These are phyloP conservation scores for Mortierella sp. DNA, from an alignment of 371 early-diverging fungal genomes.

Conservation along the genomic window DNA sequence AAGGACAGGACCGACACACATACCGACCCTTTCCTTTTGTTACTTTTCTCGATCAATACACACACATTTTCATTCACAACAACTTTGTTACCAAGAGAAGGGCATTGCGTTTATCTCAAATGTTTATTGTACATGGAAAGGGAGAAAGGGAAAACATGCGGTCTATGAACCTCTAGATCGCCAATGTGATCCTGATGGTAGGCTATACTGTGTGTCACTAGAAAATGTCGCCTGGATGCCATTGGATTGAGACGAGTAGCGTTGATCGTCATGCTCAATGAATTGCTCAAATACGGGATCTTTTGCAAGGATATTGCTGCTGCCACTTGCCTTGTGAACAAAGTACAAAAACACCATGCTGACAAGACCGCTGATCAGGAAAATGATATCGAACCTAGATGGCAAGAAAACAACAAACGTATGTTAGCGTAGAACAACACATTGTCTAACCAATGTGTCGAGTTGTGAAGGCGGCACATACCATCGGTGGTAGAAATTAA, in stretches of 20 bases:
- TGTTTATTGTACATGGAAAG: not conserved
- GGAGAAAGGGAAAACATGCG: not conserved
- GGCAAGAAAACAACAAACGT: not conserved
- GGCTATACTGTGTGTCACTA: slow-evolving; percentile 25
- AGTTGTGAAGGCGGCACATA: not conserved
- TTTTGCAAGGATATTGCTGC: slow-evolving; percentile 57
- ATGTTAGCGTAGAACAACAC: not conserved
- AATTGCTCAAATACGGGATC: slow-evolving; percentile 48
- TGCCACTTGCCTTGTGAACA: slow-evolving; percentile 74
- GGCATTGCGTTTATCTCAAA: not conserved
- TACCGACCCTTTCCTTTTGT: not conserved
- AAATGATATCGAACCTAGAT: slow-evolving; percentile 87
- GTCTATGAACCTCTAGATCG: slow-evolving; percentile 38
- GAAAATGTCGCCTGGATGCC: slow-evolving; percentile 15
- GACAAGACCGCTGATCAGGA: slow-evolving; percentile 82
- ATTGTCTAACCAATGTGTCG: not conserved
- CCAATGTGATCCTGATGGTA: slow-evolving; percentile 38
- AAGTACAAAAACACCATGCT: slow-evolving; percentile 78
- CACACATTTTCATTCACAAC: not conserved
- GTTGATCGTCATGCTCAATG: slow-evolving; percentile 39
- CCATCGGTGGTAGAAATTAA: slow-evolving; percentile 93
- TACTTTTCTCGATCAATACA: slow-evolving; percentile 2
- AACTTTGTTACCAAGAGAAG: not conserved
- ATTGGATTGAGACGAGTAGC: slow-evolving; percentile 2
- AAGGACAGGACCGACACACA: not conserved